Evolutionary conservation across 2,329 filamentous ascomycete genomes (phyloP).

Genomic region (Thelonectria blattea): DNA sequence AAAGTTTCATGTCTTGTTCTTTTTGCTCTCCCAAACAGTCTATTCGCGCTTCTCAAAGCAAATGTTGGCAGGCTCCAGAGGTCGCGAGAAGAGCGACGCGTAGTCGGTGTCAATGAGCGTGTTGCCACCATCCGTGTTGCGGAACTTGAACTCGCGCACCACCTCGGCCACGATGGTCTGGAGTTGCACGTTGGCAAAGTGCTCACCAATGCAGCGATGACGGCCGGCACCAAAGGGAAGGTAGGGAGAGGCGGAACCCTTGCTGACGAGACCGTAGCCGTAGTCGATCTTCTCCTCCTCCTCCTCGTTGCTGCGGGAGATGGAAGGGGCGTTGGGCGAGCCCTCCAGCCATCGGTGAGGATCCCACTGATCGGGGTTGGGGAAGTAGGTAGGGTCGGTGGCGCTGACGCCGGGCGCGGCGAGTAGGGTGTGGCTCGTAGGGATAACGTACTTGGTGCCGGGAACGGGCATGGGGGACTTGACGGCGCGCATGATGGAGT

Average conservation of each 20-base stretch:
- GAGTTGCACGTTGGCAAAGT: slow-evolving; percentile 93
- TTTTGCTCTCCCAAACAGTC: slow-evolving; percentile 16
- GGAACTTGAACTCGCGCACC: slow-evolving; percentile 80
- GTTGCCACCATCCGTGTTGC: slow-evolving; percentile 73
- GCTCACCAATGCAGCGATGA: slow-evolving; percentile 95
- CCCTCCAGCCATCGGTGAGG: slow-evolving; percentile 87
- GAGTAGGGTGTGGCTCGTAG: slow-evolving; percentile 79
- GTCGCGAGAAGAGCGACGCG: slow-evolving; percentile 74
- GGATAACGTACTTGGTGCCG: slow-evolving; percentile 82
- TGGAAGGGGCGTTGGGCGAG: slow-evolving; percentile 59
- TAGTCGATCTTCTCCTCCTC: slow-evolving; percentile 86
- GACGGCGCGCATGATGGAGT: slow-evolving; percentile 92
- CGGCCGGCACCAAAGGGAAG: slow-evolving; percentile 92
- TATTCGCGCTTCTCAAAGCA: slow-evolving; percentile 74
- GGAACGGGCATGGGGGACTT: slow-evolving; percentile 86
- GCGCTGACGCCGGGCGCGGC: slow-evolving; percentile 85
- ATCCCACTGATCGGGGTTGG: slow-evolving; percentile 82
- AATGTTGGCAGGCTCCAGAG: slow-evolving; percentile 72
- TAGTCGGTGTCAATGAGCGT: slow-evolving; percentile 73
- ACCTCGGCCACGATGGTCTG: slow-evolving; percentile 81
- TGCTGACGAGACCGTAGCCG: slow-evolving; percentile 90
- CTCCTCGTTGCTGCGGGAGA: slow-evolving; percentile 57
- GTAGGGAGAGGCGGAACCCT: slow-evolving; percentile 88
- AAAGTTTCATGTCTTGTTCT: slow-evolving; percentile 27
- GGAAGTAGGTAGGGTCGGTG: slow-evolving; percentile 76